phyloP scores from a whole-genome alignment of 2,329 filamentous ascomycete genomes.

The Stemphylium vesicarium region DNA sequence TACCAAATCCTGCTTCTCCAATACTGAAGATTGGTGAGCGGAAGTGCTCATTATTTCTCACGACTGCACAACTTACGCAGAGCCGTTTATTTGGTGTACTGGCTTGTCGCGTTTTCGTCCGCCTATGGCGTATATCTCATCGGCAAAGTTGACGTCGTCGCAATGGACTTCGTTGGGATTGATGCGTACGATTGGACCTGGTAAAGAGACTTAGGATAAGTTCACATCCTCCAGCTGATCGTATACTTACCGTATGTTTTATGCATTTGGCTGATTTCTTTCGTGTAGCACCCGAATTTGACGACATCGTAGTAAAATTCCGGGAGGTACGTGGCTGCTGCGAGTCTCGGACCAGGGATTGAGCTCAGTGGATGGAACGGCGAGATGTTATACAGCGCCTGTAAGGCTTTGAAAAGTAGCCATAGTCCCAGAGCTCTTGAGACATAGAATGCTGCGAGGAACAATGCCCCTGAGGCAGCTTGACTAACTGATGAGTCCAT shows the following conservation, averaged over 20 bases:
- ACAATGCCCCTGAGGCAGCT: background rate
- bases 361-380: slow-evolving; percentile 36
- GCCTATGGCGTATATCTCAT: slow-evolving; percentile 39
- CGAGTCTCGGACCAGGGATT: slow-evolving; percentile 44
- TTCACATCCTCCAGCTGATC: background rate
- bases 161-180: slow-evolving; percentile 43
- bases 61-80: slow-evolving; percentile 20
- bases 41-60: background rate
- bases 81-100: slow-evolving; percentile 34
- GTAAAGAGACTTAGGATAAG: background rate
- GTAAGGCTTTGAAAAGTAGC: slow-evolving; percentile 20
- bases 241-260: slow-evolving; percentile 39
- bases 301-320: slow-evolving; percentile 49
- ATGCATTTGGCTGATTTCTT: slow-evolving; percentile 47
- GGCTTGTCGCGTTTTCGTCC: slow-evolving; percentile 35
- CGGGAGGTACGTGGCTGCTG: slow-evolving; percentile 44
- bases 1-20: slow-evolving; percentile 30
- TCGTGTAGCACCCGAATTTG: slow-evolving; percentile 38
- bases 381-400: slow-evolving; percentile 34
- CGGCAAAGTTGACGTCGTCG: slow-evolving; percentile 37
- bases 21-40: slow-evolving; percentile 14
- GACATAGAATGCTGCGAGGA: background rate
- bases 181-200: slow-evolving; percentile 44
- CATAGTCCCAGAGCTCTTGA: slow-evolving; percentile 16
- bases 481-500: background rate